phyloP scores from a whole-genome alignment of 2,329 filamentous ascomycete species.

The Sporothrix humicola region DNA sequence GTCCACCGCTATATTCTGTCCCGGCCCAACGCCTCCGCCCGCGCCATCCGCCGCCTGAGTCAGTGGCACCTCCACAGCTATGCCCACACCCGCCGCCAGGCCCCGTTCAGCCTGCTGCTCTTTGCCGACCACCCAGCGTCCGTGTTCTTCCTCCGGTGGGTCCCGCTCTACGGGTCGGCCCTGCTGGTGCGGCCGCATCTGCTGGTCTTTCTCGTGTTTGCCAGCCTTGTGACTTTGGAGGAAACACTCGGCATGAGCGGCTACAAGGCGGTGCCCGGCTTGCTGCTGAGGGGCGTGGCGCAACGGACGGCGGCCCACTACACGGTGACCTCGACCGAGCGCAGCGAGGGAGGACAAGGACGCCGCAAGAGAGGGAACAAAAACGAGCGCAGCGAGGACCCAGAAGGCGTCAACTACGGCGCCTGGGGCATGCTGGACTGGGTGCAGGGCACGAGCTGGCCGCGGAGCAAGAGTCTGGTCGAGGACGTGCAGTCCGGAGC shows the following conservation, averaged over 20 bases:
- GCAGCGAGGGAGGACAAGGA: no score
- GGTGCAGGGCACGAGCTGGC: conserved; percentile 61
- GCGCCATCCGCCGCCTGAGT: conserved; percentile 48
- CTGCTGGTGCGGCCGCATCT: conserved; percentile 71
- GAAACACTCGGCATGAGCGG: conserved; percentile 71
- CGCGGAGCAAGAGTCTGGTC: conserved; percentile 54
- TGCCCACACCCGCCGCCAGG: conserved; percentile 60
- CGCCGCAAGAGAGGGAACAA: no score
- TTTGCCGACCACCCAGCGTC: conserved; percentile 72
- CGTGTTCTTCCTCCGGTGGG: conserved; percentile 65
- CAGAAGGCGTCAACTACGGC: conserved; percentile 61
- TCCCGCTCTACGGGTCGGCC: conserved; percentile 70
- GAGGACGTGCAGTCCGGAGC: conserved; percentile 54
- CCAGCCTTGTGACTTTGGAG: conserved; percentile 67
- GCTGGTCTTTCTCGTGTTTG: conserved; percentile 71
- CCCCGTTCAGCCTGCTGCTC: conserved; percentile 66
- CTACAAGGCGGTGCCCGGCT: conserved; percentile 64
- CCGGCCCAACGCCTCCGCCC: conserved; percentile 17
- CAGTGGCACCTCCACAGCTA: conserved; percentile 47
- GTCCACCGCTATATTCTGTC: conserved; percentile 72
- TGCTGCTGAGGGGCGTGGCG: conserved; percentile 58
- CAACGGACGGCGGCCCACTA: conserved; percentile 41
- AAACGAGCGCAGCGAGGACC: background rate
- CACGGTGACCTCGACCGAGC: background rate
- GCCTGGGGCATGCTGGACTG: conserved; percentile 69